A percentile compares a stretch with the other conserved stretches of the same genome.
Conservation (phyloP, 345 rosid species). For the Salix udensis region DNA sequence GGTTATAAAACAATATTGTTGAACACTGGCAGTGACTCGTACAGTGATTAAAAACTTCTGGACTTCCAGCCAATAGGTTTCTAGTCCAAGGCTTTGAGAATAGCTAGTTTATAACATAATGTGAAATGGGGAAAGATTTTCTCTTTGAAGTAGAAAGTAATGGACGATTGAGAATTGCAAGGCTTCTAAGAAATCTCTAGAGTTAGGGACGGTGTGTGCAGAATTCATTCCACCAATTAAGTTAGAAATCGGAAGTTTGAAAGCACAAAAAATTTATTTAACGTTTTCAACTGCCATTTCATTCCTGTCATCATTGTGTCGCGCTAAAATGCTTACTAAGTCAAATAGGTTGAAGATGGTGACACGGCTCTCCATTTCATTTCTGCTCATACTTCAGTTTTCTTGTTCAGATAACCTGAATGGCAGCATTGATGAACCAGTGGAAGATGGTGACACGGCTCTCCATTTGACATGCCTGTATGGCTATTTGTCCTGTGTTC, state of each 20-base stretch:
- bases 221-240: neutral
- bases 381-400: conserved; percentile 3
- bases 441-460: conserved; percentile 88
- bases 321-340: neutral
- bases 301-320: neutral
- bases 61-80: neutral
- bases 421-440: conserved; percentile 73
- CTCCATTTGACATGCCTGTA: conserved; percentile 88
- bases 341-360: neutral
- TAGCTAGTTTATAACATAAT: neutral
- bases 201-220: neutral
- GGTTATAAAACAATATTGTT: neutral
- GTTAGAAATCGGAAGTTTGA: neutral
- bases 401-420: conserved; percentile 51
- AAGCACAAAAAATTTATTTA: neutral
- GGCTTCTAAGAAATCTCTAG: neutral
- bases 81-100: neutral
- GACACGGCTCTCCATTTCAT: neutral
- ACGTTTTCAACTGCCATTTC: neutral
- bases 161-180: neutral
- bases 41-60: neutral
- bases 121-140: neutral
- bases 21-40: neutral
- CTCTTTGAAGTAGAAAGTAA: neutral
- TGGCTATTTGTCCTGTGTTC: conserved; percentile 77